phyloP scores from a whole-genome alignment of 2,329 filamentous ascomycete species.

The Pyricularia grisea region DNA sequence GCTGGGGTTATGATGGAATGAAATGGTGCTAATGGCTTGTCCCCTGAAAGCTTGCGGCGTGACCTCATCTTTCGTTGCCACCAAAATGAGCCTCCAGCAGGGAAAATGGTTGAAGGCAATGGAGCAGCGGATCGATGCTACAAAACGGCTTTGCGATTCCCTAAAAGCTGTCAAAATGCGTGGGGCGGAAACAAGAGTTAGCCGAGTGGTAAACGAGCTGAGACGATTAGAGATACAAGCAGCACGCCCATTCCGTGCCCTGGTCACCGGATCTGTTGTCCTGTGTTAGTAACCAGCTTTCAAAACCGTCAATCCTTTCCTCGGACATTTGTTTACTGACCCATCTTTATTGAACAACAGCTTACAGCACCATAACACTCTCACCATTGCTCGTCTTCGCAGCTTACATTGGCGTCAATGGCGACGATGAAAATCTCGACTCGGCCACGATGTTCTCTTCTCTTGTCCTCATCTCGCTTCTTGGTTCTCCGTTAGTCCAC shows the following conservation, averaged over 20 bases:
- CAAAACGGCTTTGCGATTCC: constrained; percentile 32
- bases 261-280: neutral
- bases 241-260: neutral
- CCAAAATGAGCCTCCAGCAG: constrained; percentile 15
- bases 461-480: constrained; percentile 23
- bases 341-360: constrained; percentile 9
- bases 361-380: constrained; percentile 24
- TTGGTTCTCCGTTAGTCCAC: constrained; percentile 20
- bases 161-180: constrained; percentile 42
- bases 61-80: neutral
- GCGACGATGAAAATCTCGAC: constrained; percentile 11
- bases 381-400: constrained; percentile 25
- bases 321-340: constrained; percentile 11
- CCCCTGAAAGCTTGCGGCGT: neutral
- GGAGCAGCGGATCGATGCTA: constrained; percentile 34
- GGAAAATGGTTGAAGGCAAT: constrained; percentile 38
- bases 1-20: neutral
- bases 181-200: neutral
- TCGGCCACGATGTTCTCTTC: constrained; percentile 19
- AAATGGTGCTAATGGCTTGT: neutral
- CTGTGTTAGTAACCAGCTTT: neutral
- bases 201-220: neutral
- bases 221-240: neutral
- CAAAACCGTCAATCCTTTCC: constrained; percentile 14
- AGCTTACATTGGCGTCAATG: constrained; percentile 7